Evolutionary conservation across 2,329 filamentous ascomycete species (phyloP), one percentile per base, ranked within the genome.

Genomic region (Blastomyces silverae): DNA sequence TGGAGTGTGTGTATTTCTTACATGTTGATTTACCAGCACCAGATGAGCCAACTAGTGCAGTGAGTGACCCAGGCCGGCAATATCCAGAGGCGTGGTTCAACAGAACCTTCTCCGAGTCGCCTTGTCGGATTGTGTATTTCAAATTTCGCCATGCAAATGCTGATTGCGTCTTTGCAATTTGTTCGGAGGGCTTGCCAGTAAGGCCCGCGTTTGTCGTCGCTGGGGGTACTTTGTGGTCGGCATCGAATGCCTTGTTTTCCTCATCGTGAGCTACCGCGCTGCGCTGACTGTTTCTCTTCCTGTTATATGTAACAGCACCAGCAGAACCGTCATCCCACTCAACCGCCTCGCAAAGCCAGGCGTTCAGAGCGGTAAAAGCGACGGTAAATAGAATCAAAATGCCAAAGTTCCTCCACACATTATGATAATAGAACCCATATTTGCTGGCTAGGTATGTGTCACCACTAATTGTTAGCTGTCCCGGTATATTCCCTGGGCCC

Each of bases 11-110:
- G 25, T 37, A 15, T 50, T 10, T 62, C 72, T 69, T 69, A 75
- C 73, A 67, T 22, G 73, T 75, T 17, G 73, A 75, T 75, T 92
- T 92, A 10, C 90, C 90, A 8, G 90, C 89, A 28, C 88, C 89
- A 7, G 85, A 89, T 0, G 88, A 87, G 42, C 90, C 90, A 77
- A 92, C 88, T 0, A 93, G 79, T 0, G 90, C 90, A n/a, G 89
- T 84, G 80, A 93, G 84, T 39, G 87, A 79, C 6, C 90, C 89
- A 0, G 89, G 89, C 71, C 89, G 90, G 7, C 85, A 89, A 69
- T 89, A 92, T 0, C 90, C 90, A 65, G 81, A 85, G 61, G 92
- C 84, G 2, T 86, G 81, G 71, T 89, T 84, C 58, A 89, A 76
- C 0, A 89, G 77, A 69, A 83, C 80, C 25, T 83, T 81, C 63